These are phyloP conservation scores for Mrakia blollopis DNA, from an alignment of 768 basidiomycete genomes.

Conservation along the genomic window DNA sequence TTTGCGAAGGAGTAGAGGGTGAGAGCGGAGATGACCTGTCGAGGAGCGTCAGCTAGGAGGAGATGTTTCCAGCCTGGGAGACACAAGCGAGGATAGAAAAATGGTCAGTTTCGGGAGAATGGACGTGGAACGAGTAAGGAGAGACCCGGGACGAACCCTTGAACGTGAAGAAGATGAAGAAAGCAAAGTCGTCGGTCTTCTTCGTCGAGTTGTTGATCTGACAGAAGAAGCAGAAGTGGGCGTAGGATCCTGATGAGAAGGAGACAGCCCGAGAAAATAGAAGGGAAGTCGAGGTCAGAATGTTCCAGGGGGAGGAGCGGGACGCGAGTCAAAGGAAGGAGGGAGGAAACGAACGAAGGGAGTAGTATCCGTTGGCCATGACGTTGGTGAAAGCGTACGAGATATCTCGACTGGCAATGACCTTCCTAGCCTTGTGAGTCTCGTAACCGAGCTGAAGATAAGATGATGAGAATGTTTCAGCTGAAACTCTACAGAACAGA, in stretches of 20 bases:
- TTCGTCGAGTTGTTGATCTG: constrained; percentile 95
- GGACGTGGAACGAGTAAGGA: too few relatives aligned
- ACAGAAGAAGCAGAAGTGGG: constrained; percentile 97
- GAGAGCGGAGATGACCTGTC: constrained; percentile 94
- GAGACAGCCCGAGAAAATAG: background rate
- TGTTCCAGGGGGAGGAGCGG: constrained; percentile 20
- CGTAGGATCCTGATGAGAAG: constrained; percentile 67
- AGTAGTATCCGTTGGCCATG: constrained; percentile 95
- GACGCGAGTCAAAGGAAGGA: too few relatives aligned
- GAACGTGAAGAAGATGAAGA: constrained; percentile 99
- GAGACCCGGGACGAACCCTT: constrained; percentile 61
- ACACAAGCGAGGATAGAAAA: background rate
- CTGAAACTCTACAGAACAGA: background rate
- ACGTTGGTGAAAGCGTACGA: constrained; percentile 97
- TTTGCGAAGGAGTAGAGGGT: constrained; percentile 90
- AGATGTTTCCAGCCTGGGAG: constrained; percentile 75
- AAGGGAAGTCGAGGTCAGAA: background rate
- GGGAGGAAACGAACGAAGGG: constrained; percentile 61
- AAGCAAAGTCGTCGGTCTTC: constrained; percentile 93
- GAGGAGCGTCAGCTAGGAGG: constrained; percentile 86
- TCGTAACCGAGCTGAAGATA: constrained; percentile 77
- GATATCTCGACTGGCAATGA: constrained; percentile 91
- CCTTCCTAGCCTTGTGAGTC: constrained; percentile 82
- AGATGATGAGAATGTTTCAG: background rate
- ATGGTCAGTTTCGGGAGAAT: background rate